phyloP scores from a whole-genome alignment of 208 protist genomes.

The Trypanosoma congolense region DNA sequence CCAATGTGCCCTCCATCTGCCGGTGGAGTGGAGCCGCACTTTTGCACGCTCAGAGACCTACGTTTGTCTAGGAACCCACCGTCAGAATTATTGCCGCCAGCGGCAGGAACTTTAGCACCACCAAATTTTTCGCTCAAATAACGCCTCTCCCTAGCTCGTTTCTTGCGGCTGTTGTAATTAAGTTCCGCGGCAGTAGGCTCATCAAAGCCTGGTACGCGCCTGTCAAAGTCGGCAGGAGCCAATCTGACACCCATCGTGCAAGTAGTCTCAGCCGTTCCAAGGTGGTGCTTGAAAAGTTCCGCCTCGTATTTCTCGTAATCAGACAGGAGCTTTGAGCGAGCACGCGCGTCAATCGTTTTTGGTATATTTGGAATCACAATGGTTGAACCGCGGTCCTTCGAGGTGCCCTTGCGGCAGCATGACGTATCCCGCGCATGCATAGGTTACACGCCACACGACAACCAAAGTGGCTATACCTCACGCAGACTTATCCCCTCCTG shows the following conservation, averaged over 20 bases:
- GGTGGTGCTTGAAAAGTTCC: constrained; percentile 85
- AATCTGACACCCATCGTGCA: constrained; percentile 64
- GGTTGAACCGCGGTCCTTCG: constrained; percentile 19
- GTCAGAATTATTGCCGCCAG: no score
- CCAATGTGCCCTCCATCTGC: no score
- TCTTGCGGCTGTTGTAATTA: constrained; percentile 40
- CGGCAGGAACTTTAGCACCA: not conserved
- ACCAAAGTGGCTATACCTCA: no score
- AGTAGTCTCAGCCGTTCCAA: constrained; percentile 62
- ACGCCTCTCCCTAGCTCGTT: not conserved
- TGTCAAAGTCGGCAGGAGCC: constrained; percentile 56
- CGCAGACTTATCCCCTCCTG: no score
- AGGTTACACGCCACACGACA: no score
- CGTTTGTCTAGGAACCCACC: no score
- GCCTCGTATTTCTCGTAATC: constrained; percentile 87
- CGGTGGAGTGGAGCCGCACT: no score
- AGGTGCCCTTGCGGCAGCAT: constrained; percentile 10
- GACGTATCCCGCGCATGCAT: not conserved
- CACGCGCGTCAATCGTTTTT: constrained; percentile 73
- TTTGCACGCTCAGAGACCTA: no score
- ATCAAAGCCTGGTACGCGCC: constrained; percentile 44
- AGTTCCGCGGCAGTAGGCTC: constrained; percentile 64
- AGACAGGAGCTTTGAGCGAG: constrained; percentile 63
- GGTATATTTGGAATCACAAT: constrained; percentile 84
- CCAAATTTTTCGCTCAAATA: not conserved